A percentile compares a stretch with the other conserved stretches of the same genome.
These are phyloP conservation scores for Colletotrichum abscissum DNA, from an alignment of 2,329 filamentous ascomycete genomes.

Conservation along the genomic window DNA sequence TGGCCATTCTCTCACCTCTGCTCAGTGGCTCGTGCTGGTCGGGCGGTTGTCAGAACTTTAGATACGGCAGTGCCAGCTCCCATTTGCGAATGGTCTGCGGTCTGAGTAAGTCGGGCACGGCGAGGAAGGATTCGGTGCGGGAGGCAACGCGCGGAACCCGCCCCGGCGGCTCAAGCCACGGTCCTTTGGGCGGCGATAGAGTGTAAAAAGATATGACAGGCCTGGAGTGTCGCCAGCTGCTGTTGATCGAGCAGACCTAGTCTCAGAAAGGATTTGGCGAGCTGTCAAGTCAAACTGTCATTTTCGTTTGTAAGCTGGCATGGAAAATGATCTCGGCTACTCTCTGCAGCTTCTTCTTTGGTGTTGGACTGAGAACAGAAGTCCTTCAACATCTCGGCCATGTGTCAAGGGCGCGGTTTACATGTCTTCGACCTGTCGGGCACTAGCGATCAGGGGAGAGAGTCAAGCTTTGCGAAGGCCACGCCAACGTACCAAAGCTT, in stretches of 20 bases:
- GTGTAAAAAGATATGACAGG: neutral
- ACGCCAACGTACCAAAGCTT: neutral
- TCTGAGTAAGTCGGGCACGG: neutral
- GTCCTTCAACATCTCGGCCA: neutral
- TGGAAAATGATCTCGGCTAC: neutral
- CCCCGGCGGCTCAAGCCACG: neutral
- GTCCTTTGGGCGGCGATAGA: neutral
- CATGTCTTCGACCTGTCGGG: neutral
- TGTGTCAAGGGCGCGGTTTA: neutral
- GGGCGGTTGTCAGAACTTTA: neutral
- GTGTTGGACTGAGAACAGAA: neutral
- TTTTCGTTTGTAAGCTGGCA: neutral
- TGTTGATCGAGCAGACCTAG: too few species aligned
- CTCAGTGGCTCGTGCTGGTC: neutral
- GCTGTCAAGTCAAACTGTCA: neutral
- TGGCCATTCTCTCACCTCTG: neutral
- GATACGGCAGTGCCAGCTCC: neutral
- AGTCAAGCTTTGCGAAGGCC: neutral
- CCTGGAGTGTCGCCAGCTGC: neutral
- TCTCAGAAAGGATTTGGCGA: neutral
- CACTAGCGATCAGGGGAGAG: neutral
- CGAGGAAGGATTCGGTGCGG: neutral
- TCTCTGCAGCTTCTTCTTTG: constrained; percentile 1
- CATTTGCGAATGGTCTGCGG: neutral
- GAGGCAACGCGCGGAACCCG: neutral